Evolutionary conservation across 2,329 filamentous ascomycete genomes (phyloP).

Genomic region (Elsinoe australis): DNA sequence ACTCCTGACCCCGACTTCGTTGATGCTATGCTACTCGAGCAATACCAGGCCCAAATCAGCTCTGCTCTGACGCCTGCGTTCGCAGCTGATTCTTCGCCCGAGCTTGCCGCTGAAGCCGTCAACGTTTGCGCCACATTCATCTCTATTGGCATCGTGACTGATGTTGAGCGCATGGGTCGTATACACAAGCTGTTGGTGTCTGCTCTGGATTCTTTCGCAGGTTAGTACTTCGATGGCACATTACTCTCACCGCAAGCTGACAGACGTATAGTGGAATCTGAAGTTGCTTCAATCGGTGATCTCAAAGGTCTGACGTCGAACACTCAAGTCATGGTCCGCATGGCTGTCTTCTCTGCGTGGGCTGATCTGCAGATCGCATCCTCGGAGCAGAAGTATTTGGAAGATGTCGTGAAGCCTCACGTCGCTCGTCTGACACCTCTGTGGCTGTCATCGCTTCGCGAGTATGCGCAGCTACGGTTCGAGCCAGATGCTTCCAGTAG

Average conservation of each 20-base stretch:
- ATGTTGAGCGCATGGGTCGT: conserved; percentile 96
- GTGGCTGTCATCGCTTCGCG: conserved; percentile 86
- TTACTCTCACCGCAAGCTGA: conserved; percentile 40
- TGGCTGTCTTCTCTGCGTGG: conserved; percentile 95
- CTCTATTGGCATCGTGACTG: conserved; percentile 91
- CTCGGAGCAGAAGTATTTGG: conserved; percentile 79
- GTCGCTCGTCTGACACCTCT: conserved; percentile 83
- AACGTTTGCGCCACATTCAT: conserved; percentile 98
- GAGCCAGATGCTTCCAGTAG: conserved; percentile 96
- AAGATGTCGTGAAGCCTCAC: conserved; percentile 81
- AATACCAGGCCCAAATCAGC: conserved; percentile 97
- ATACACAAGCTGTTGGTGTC: conserved; percentile 90
- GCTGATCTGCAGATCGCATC: conserved; percentile 94
- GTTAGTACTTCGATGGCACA: conserved; percentile 33
- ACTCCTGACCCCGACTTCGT: conserved; percentile 93
- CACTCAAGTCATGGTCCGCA: conserved; percentile 96
- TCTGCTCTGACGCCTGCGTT: conserved; percentile 95
- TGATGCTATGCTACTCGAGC: conserved; percentile 92
- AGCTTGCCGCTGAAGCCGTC: conserved; percentile 89
- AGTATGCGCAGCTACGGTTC: conserved; percentile 87
- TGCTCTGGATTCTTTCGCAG: conserved; percentile 85
- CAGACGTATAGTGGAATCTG: conserved; percentile 74
- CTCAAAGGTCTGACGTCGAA: conserved; percentile 89
- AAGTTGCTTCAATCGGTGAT: conserved; percentile 84
- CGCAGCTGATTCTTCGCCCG: conserved; percentile 88